Conservation (phyloP, 192 early-diverging fungal species). For the Backusella tuberculispora region DNA sequence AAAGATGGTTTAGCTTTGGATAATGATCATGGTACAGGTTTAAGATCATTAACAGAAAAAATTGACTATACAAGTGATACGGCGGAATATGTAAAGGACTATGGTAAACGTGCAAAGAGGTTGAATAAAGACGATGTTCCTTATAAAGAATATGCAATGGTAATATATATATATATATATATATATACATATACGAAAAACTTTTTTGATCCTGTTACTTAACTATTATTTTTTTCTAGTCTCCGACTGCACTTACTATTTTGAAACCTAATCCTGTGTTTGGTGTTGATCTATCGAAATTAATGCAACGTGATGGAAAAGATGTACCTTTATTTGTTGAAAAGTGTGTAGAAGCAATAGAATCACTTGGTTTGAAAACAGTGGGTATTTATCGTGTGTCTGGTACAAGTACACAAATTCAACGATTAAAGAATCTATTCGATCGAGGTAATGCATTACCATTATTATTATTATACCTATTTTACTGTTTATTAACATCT, state of each 20-base stretch:
- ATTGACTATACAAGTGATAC: conserved; percentile 66
- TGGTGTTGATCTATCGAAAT: conserved; percentile 74
- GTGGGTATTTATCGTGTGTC: conserved; percentile 91
- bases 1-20: conserved; percentile 71
- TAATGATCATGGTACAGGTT: conserved; percentile 39
- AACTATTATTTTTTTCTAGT: conserved; percentile 36
- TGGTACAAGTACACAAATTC: conserved; percentile 76
- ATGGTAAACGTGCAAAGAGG: conserved; percentile 27
- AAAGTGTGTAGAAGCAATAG: conserved; percentile 84
- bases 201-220: not conserved
- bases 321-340: conserved; percentile 79
- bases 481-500: not conserved
- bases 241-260: conserved; percentile 57
- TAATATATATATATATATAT: conserved; percentile 28
- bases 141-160: conserved; percentile 51
- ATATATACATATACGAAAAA: not conserved
- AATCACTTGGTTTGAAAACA: conserved; percentile 70
- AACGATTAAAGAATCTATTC: conserved; percentile 70
- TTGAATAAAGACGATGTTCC: conserved; percentile 43
- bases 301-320: conserved; percentile 71
- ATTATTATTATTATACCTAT: not conserved
- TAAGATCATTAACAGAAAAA: conserved; percentile 55
- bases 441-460: conserved; percentile 61
- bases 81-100: conserved; percentile 48
- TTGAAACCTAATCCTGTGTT: conserved; percentile 79